phyloP scores from a whole-genome alignment of 2,329 filamentous ascomycete genomes.

The Cercospora nicotianae region DNA sequence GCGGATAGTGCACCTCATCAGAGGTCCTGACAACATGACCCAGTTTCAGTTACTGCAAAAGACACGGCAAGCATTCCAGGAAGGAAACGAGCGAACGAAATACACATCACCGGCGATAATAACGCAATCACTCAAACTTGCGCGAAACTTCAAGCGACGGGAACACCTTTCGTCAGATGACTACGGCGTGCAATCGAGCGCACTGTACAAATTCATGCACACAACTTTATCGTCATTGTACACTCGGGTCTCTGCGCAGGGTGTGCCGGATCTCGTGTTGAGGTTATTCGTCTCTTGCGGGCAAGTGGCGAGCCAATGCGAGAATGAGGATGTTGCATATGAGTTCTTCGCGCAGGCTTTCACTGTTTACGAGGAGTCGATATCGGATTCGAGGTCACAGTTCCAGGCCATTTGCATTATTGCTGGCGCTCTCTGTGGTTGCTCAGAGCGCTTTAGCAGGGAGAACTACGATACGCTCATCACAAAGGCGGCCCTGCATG shows the following conservation, averaged over 20 bases:
- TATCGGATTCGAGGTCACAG: slow-evolving; percentile 92
- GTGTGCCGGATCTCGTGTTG: slow-evolving; percentile 82
- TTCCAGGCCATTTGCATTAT: slow-evolving; percentile 98
- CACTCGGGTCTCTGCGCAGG: slow-evolving; percentile 68
- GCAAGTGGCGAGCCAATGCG: slow-evolving; percentile 85
- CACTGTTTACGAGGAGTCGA: slow-evolving; percentile 93
- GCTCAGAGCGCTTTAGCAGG: slow-evolving; percentile 77
- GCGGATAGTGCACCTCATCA: slow-evolving; percentile 83
- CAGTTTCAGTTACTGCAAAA: slow-evolving; percentile 89
- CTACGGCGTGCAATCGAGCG: slow-evolving; percentile 71
- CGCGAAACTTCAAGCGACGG: slow-evolving; percentile 80
- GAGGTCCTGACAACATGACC: slow-evolving; percentile 82
- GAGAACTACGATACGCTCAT: slow-evolving; percentile 99
- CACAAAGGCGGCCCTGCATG: slow-evolving; percentile 94
- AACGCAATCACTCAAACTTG: slow-evolving; percentile 85
- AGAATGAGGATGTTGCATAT: slow-evolving; percentile 93
- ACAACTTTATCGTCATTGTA: slow-evolving; percentile 83
- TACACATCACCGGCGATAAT: slow-evolving; percentile 93
- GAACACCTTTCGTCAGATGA: slow-evolving; percentile 82
- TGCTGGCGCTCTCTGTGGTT: slow-evolving; percentile 82
- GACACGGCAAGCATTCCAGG: slow-evolving; percentile 79
- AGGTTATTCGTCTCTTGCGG: slow-evolving; percentile 89
- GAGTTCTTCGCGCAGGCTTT: slow-evolving; percentile 99
- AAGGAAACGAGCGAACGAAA: slow-evolving; percentile 92
- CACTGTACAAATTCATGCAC: slow-evolving; percentile 94